phyloP scores from a whole-genome alignment of 2,329 filamentous ascomycete genomes.

The Talaromyces sp. region DNA sequence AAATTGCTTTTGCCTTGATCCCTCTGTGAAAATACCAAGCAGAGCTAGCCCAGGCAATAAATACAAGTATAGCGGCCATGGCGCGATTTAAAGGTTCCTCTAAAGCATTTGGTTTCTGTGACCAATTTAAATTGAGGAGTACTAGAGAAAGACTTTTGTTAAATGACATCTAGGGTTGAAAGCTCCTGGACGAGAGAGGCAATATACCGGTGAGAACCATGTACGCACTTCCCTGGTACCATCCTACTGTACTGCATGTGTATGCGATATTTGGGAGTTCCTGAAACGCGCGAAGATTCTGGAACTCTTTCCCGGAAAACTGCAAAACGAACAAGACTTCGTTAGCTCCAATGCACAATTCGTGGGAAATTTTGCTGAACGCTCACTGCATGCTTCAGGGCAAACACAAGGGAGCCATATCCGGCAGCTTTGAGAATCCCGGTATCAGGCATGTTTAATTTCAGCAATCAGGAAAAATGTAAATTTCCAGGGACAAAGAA shows the following conservation, averaged over 20 bases:
- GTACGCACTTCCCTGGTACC: constrained; percentile 31
- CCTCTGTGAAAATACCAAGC: constrained; percentile 29
- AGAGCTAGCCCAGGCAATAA: constrained; percentile 27
- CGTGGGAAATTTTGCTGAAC: background rate
- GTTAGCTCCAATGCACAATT: background rate
- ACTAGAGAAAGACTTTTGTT: constrained; percentile 7
- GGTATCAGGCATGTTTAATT: constrained; percentile 12
- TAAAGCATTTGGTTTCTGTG: constrained; percentile 16
- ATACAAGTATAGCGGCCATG: constrained; percentile 21
- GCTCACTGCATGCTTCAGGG: constrained; percentile 8
- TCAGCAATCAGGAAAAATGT: no score
- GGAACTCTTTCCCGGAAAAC: constrained; percentile 6
- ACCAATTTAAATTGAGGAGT: constrained; percentile 22
- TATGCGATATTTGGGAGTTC: constrained; percentile 25
- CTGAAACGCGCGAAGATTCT: constrained; percentile 18
- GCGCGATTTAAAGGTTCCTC: constrained; percentile 17
- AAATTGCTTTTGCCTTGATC: constrained; percentile 18
- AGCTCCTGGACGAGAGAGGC: background rate
- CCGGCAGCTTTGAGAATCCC: constrained; percentile 9
- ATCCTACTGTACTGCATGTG: constrained; percentile 26
- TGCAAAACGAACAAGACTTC: background rate
- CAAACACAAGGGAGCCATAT: constrained; percentile 7
- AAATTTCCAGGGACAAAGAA: no score
- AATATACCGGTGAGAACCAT: constrained; percentile 25
- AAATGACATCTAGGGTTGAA: no score